A percentile compares a stretch with the other conserved stretches of the same genome.
These are phyloP conservation scores for Crucihimalaya himalaica DNA, from an alignment of 345 rosid genomes.

Conservation along the genomic window DNA sequence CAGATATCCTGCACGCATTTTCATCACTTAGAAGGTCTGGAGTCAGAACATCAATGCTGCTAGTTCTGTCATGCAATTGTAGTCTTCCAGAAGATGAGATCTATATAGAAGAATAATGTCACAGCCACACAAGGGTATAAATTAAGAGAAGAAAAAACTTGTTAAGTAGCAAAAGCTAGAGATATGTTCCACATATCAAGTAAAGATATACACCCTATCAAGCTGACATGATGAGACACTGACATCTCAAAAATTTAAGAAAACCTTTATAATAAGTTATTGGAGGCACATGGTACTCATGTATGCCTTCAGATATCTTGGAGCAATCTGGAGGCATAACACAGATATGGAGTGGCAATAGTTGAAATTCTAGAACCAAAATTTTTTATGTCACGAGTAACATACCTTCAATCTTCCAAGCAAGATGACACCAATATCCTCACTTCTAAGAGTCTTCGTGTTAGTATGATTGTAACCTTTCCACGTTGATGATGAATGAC, in stretches of 20 bases:
- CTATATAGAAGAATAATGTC: slow-evolving; percentile 38
- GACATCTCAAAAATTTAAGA: slow-evolving; percentile 3
- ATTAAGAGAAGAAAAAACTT: not conserved
- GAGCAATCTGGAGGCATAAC: not conserved
- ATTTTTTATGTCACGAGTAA: slow-evolving; percentile 2
- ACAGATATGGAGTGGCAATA: slow-evolving; percentile 12
- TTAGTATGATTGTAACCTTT: slow-evolving; percentile 40
- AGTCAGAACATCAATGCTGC: slow-evolving; percentile 65
- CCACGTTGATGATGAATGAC: slow-evolving; percentile 36
- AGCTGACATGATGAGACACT: slow-evolving; percentile 10
- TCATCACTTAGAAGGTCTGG: slow-evolving; percentile 68
- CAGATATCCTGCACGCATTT: slow-evolving; percentile 49
- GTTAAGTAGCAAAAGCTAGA: slow-evolving; percentile 18
- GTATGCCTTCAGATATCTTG: not conserved
- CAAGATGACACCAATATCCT: slow-evolving; percentile 56
- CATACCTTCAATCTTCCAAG: slow-evolving; percentile 78
- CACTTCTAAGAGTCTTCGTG: slow-evolving; percentile 57
- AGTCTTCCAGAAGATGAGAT: slow-evolving; percentile 70
- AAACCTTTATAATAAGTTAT: not conserved
- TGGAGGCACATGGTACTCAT: slow-evolving; percentile 12
- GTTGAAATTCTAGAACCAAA: slow-evolving; percentile 2
- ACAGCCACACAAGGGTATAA: slow-evolving; percentile 16
- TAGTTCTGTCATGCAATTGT: slow-evolving; percentile 73
- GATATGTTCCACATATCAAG: slow-evolving; percentile 11
- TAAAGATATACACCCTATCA: slow-evolving; percentile 3